Percentiles rank a stretch among this genome's conserved stretches.
phyloP scores from a whole-genome alignment of 495 filamentous ascomycete species.

The Aspergillus carlsbadensis region DNA sequence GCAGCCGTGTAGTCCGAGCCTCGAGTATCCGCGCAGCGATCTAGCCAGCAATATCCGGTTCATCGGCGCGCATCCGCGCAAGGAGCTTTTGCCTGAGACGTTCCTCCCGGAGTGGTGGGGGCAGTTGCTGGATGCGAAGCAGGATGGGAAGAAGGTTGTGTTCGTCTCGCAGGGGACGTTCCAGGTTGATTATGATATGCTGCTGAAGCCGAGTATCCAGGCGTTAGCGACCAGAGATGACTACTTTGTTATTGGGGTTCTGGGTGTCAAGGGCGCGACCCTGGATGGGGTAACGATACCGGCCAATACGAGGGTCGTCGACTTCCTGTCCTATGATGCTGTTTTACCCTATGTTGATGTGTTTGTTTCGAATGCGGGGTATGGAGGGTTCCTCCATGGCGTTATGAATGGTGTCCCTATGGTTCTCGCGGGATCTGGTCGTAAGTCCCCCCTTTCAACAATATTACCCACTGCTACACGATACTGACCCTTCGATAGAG shows the following conservation, averaged over 20 bases:
- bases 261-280: neutral
- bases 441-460: neutral
- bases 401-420: slow-evolving; percentile 10
- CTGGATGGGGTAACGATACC: neutral
- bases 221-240: neutral
- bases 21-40: slow-evolving; percentile 12
- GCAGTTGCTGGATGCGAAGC: neutral
- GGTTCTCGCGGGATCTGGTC: slow-evolving; percentile 2
- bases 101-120: slow-evolving; percentile 2
- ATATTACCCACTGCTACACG: no score
- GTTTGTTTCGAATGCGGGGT: slow-evolving; percentile 5
- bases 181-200: slow-evolving; percentile 1
- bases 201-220: slow-evolving; percentile 4
- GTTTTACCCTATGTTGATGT: slow-evolving; percentile 5
- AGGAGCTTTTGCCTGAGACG: neutral
- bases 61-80: neutral
- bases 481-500: neutral
- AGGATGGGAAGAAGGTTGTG: neutral
- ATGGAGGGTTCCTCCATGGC: slow-evolving; percentile 5
- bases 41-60: slow-evolving; percentile 2
- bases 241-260: neutral
- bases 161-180: slow-evolving; percentile 10
- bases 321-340: slow-evolving; percentile 3
- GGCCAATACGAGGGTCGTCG: neutral
- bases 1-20: slow-evolving; percentile 6